Base-by-base conservation (phyloP, 371 early-diverging fungal genomes). In the Capillidium rhysosporum region DNA sequence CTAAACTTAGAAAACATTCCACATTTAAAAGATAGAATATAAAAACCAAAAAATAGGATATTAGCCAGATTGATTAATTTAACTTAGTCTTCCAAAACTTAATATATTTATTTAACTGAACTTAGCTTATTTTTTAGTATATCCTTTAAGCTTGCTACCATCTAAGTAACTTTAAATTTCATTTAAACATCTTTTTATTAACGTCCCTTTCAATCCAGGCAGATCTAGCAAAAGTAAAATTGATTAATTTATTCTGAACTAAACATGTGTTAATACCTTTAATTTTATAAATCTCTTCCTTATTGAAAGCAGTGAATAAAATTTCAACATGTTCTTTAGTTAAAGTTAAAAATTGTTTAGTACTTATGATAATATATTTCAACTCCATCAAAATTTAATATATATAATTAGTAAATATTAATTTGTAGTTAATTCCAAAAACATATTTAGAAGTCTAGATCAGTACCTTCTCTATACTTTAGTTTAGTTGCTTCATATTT, bases 401-500 rank as follows among this genome's bases (percentile, higher is more conserved):
- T 61, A 26, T 65, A 62, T 21, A 84, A 60, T 54, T 83, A 80
- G 43, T 88, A 65, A 38, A 88, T 59, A 59, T 89, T 79, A 58
- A 92, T 92, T 44, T 78, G 56, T 30, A 57, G 53, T 30, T 82
- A 7, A 95, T 56, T 7, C 94, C 96, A 72, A 95, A 92, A 0
- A 91, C 69, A n/a, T 38, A 93, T 65, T 45, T 86, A 80, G 9
- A 85, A 80, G 1, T 77, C 75, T 5, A 91, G 69, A 12, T 75
- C 73, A 16, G 64, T 49, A 28, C 63, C 61, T 1, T 49, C 53
- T 18, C 76, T 72, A 52, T 76, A 79, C 55, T 79, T 79, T 29
- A 95, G 65, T 61, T 83, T 89, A 52, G 91, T 87, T 8, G 96
- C 91, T 59, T 92, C 93, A 5, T 84, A 82, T 65, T 93, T 93